Base-by-base conservation (phyloP, 441 rosid species). In the Pelargonium citronellum region DNA sequence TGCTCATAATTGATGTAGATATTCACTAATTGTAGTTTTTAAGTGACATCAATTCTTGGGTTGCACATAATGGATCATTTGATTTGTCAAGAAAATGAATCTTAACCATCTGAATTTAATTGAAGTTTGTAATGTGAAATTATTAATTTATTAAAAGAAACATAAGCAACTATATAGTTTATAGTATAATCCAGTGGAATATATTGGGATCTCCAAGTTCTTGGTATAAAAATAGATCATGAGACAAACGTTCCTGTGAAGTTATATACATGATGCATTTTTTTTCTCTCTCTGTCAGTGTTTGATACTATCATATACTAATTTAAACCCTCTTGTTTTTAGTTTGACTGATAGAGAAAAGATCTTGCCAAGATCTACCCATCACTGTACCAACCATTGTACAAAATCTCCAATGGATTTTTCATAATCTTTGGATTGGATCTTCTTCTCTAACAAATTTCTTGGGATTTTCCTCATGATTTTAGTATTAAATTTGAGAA, bases 331-430 rank as follows among this genome's bases (percentile, higher is more conserved):
- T 1, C 7, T n/a, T 4, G 17, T 9, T 16, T 62, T 34, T 37
- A 17, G 16, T 58, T 69, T 69, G 76, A 62, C 67, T 37, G 61
- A 43, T 64, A 51, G 34, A 60, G 64, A 17, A 24, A 60, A 53
- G 64, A 60, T 20, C 30, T 53, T 53, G 17, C 6, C 19, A 66
- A 60, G 61, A 68, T 78, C 74, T 44, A 58, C 8, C 20, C 71
- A 7, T 37, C 65, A 58, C 75, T 49, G 13, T 39, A 22, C 66
- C 30, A 62, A 69, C 71, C 46, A 69, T 17, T 39, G 43, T 66
- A 16, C 69, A 47, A 61, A 68, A 73, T 74, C 51, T 49, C 7
- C 66, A 60, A 8, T 15, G 17, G n/a, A 15, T 69, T 3, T 8
- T 24, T 7, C 22, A 43, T 44, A 66, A n/a, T 13, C 39, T 64